Percentiles rank a stretch among this genome's conserved stretches.
These are phyloP conservation scores for Cytospora mali DNA, from an alignment of 2,329 filamentous ascomycete species.

Conservation along the genomic window DNA sequence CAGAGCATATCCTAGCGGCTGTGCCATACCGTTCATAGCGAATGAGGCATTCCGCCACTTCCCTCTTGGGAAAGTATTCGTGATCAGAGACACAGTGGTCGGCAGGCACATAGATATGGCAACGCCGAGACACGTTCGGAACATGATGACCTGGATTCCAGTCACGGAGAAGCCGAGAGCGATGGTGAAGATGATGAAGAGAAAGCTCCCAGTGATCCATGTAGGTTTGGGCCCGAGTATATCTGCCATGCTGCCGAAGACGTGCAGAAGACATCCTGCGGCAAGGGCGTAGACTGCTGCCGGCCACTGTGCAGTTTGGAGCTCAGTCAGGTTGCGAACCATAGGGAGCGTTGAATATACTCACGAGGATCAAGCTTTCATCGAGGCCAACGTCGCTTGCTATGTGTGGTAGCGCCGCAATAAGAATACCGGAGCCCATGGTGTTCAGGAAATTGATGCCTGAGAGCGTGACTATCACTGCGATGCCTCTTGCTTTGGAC, in stretches of 20 bases:
- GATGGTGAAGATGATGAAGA: slow-evolving; percentile 39
- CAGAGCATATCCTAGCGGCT: slow-evolving; percentile 50
- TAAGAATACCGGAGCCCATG: slow-evolving; percentile 42
- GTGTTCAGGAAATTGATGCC: slow-evolving; percentile 42
- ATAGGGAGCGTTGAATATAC: neutral
- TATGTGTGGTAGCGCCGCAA: slow-evolving; percentile 43
- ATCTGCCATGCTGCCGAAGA: slow-evolving; percentile 43
- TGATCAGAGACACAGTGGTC: slow-evolving; percentile 41
- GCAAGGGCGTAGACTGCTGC: slow-evolving; percentile 33
- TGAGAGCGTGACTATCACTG: slow-evolving; percentile 39
- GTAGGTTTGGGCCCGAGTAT: slow-evolving; percentile 40
- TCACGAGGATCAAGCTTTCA: slow-evolving; percentile 35
- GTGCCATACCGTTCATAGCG: slow-evolving; percentile 48
- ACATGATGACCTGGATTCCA: slow-evolving; percentile 42
- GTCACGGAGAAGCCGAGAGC: slow-evolving; percentile 40
- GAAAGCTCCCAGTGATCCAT: slow-evolving; percentile 39
- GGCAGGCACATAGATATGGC: slow-evolving; percentile 44
- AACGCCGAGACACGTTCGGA: slow-evolving; percentile 40
- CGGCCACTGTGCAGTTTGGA: slow-evolving; percentile 30
- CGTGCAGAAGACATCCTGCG: slow-evolving; percentile 36
- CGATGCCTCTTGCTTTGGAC: slow-evolving; percentile 34
- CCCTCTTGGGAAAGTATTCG: slow-evolving; percentile 41
- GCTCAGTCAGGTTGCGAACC: neutral
- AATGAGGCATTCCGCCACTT: slow-evolving; percentile 45
- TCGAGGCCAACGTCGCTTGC: slow-evolving; percentile 39